Evolutionary conservation across 1,139 yeast genomes (phyloP), one percentile per base, ranked within the genome.

Genomic region (Scheffersomyces cryptocercus): DNA sequence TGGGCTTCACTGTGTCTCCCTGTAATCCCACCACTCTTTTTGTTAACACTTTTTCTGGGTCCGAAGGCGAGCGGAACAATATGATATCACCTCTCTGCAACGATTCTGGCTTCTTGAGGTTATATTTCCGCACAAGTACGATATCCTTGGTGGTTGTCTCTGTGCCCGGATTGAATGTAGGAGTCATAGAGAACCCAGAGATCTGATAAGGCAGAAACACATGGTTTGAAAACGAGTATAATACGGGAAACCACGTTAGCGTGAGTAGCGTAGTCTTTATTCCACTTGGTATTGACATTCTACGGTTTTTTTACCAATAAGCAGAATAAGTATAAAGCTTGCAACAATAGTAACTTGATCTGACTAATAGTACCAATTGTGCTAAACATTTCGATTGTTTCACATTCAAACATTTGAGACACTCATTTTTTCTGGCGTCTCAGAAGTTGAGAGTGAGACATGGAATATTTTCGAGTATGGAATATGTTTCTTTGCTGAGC

Each of bases 171-270:
- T 91, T 91, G 58, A 91, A 78, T 0, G 96, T 81, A 1, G 98
- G 98, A 39, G 88, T 75, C 98, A 91, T 91, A 14, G 96, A 88
- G 34, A 77, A 65, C 1, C 98, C 98, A 33, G 83, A 79, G n/a
- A 91, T 79, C 61, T 82, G 80, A 14, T 89, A 88, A 13, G 91
- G 77, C 61, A 83, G 90, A 43, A 81, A 81, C 5, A 82, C 81
- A 61, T 87, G 89, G 54, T 86, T 88, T 31, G 83, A 77, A 51
- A 85, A 67, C 1, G 88, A 79, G 54, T 84, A 77, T 15, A 79
- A 65, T 40, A 90, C 97, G 0, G 97, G 97, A 35, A 89, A 66
- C 97, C 97, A 90, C 24, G 76, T 63, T 35, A 72, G 49, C 3
- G 75, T 61, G 3, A 67, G 49, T 11, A 71, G 44, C 2, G 70